A percentile compares a stretch with the other conserved stretches of the same genome.
Evolutionary conservation across 768 basidiomycete genomes (phyloP).

Genomic region (Mycena galopus): DNA sequence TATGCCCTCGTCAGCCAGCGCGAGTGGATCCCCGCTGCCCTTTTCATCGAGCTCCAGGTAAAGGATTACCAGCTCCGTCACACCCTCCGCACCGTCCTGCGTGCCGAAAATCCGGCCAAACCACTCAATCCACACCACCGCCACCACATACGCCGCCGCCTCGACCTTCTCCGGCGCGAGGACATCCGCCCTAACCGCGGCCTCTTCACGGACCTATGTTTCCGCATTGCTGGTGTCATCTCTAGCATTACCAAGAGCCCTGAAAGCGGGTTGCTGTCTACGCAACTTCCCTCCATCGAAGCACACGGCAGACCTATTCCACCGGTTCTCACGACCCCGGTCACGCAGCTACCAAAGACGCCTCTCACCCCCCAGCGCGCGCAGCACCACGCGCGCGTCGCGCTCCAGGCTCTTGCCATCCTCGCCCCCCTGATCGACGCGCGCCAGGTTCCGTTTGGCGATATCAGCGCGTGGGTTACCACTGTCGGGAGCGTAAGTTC

Average conservation of each 20-base stretch:
- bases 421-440: conserved; percentile 4
- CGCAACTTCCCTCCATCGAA: neutral
- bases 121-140: conserved; percentile 7
- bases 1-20: conserved; percentile 12
- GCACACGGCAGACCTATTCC: neutral
- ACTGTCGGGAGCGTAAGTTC: conserved; percentile 20
- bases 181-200: neutral
- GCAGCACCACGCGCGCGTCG: neutral
- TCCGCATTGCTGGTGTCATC: conserved; percentile 16
- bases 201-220: conserved; percentile 11
- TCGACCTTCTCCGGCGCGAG: conserved; percentile 4
- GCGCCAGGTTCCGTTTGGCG: conserved; percentile 15
- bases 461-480: conserved; percentile 19
- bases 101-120: neutral
- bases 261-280: neutral
- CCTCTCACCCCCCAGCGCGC: neutral
- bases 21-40: conserved; percentile 28
- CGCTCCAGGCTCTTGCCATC: conserved; percentile 24
- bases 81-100: conserved; percentile 12
- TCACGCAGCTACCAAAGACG: neutral
- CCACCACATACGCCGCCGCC: conserved; percentile 12
- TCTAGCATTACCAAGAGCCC: neutral
- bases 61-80: conserved; percentile 19
- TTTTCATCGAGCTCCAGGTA: conserved; percentile 8
- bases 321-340: neutral